A percentile compares a stretch with the other conserved stretches of the same genome.
Conservation (phyloP, 768 basidiomycete species). For the Serendipita sp. region DNA sequence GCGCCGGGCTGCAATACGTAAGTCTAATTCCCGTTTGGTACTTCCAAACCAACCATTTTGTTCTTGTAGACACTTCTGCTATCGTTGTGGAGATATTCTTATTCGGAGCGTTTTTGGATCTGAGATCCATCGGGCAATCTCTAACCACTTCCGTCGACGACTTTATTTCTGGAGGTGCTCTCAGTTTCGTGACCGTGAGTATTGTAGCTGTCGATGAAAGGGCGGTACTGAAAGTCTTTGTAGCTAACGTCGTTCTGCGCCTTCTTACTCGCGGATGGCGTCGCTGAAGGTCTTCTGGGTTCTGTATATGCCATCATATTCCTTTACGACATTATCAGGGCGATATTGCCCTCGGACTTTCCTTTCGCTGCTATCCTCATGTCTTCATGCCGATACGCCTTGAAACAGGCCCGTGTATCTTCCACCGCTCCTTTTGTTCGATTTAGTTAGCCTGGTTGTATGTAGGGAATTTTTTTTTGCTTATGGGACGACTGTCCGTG, state of each 20-base stretch:
- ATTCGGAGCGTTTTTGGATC: constrained; percentile 5
- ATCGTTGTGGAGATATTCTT: constrained; percentile 2
- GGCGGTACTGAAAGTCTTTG: not conserved
- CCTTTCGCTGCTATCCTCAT: not conserved
- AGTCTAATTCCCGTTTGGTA: not conserved
- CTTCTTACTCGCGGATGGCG: not conserved
- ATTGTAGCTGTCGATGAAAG: not conserved
- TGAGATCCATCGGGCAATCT: constrained; percentile 4
- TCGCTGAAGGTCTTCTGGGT: not conserved
- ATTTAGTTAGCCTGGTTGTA: not conserved
- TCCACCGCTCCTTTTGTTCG: not conserved
- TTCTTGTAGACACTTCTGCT: not conserved
- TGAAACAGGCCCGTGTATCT: not conserved
- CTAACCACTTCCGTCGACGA: not conserved
- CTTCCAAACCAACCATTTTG: no score
- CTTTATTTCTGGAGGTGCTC: constrained; percentile 3
- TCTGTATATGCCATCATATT: not conserved
- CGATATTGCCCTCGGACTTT: not conserved
- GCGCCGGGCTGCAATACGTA: constrained; percentile 3
- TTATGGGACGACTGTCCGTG: not conserved
- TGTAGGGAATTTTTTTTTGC: not conserved
- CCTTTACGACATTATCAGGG: not conserved
- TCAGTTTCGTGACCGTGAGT: not conserved
- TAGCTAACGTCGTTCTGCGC: not conserved
- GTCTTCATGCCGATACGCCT: not conserved